Percentiles rank a stretch among this genome's conserved stretches.
Evolutionary conservation across 768 basidiomycete genomes (phyloP).

Genomic region (Pholiota microspora): DNA sequence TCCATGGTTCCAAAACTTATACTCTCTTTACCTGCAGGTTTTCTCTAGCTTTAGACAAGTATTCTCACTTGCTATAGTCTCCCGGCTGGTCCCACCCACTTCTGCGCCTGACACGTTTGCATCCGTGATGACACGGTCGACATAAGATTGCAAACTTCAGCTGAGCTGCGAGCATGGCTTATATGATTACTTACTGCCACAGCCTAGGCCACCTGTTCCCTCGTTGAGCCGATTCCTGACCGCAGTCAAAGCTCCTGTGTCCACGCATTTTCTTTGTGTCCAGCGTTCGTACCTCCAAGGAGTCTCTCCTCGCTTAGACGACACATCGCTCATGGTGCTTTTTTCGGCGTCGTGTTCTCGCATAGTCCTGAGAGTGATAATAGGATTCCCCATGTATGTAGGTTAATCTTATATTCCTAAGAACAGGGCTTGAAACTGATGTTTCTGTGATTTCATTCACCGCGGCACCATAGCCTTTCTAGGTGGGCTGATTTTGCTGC

Average conservation of each 20-base stretch:
- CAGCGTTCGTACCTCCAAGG: neutral
- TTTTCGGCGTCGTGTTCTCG: neutral
- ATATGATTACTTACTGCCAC: too few species aligned
- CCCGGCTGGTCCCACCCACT: neutral
- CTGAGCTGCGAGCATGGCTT: too few species aligned
- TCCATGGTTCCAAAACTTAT: neutral
- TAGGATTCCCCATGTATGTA: too few species aligned
- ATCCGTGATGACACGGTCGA: neutral
- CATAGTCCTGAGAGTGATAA: neutral
- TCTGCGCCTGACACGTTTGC: neutral
- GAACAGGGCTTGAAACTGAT: neutral
- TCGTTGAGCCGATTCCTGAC: neutral
- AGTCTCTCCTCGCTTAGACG: neutral
- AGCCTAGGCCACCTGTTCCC: neutral
- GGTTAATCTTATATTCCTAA: neutral
- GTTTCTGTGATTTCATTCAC: neutral
- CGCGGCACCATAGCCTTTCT: neutral
- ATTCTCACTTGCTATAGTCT: neutral
- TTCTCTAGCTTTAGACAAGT: neutral
- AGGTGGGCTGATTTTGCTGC: neutral
- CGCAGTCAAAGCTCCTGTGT: neutral
- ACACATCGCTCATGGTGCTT: neutral
- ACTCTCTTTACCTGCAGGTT: neutral
- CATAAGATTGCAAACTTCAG: neutral
- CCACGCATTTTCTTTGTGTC: neutral